These are phyloP conservation scores for Phytophthora vignae DNA, from an alignment of 352 stramenopile genomes.

Conservation along the genomic window DNA sequence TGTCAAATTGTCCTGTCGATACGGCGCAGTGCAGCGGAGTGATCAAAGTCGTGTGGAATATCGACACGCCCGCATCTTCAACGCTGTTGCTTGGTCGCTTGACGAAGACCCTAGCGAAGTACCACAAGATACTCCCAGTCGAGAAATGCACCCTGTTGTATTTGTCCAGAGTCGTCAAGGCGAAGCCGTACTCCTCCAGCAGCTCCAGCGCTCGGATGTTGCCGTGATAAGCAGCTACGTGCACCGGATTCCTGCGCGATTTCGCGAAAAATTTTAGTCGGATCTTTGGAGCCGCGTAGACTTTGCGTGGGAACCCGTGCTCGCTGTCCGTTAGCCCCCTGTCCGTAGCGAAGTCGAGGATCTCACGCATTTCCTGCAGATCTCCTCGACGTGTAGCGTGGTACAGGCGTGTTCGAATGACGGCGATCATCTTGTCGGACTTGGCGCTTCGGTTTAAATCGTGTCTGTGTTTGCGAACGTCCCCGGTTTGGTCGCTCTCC, in stretches of 20 bases:
- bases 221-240: constrained; percentile 67
- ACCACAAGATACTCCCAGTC: constrained; percentile 77
- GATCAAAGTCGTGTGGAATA: constrained; percentile 77
- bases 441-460: constrained; percentile 41
- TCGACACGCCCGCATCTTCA: constrained; percentile 52
- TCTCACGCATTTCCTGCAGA: constrained; percentile 51
- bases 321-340: constrained; percentile 41
- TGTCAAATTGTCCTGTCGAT: constrained; percentile 54
- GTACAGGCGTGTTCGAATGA: constrained; percentile 63
- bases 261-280: constrained; percentile 52
- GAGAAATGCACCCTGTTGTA: constrained; percentile 64
- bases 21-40: constrained; percentile 79
- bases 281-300: constrained; percentile 49
- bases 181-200: constrained; percentile 54
- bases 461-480: constrained; percentile 55
- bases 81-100: constrained; percentile 17
- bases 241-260: constrained; percentile 63
- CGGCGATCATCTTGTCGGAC: constrained; percentile 44
- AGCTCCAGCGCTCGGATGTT: constrained; percentile 66
- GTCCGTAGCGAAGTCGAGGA: constrained; percentile 45
- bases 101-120: constrained; percentile 63
- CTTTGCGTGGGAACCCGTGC: constrained; percentile 54
- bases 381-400: constrained; percentile 61
- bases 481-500: constrained; percentile 63
- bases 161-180: constrained; percentile 69